Evolutionary conservation across 176 grass and related monocot genomes (phyloP).

Genomic region (Musa acuminata): DNA sequence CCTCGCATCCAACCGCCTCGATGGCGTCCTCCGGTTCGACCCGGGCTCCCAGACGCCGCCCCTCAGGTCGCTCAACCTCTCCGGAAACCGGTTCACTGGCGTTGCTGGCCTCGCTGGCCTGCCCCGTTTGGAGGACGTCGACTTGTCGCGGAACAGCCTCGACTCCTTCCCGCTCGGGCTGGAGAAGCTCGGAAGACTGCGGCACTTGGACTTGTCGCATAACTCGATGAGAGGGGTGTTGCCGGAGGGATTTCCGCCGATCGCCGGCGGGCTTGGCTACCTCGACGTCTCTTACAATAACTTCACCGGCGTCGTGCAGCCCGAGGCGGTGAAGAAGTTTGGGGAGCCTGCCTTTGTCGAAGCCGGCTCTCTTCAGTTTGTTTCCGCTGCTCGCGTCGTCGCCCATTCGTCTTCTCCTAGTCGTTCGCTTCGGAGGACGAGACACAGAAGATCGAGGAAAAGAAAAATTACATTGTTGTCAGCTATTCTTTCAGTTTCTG

Average conservation of each 20-base stretch:
- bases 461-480: not conserved
- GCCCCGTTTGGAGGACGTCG: constrained; percentile 17
- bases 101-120: constrained; percentile 17
- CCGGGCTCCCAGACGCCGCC: not conserved
- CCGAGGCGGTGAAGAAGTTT: constrained; percentile 26
- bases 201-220: constrained; percentile 32
- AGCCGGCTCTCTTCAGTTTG: constrained; percentile 32
- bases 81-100: constrained; percentile 44
- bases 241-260: constrained; percentile 45
- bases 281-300: constrained; percentile 60
- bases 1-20: constrained; percentile 39
- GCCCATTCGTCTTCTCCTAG: not conserved
- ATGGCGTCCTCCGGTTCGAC: constrained; percentile 33
- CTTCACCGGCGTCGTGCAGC: constrained; percentile 39
- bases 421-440: not conserved
- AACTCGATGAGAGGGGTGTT: constrained; percentile 44
- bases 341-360: constrained; percentile 34
- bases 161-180: constrained; percentile 24
- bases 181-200: constrained; percentile 1
- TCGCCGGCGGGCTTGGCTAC: constrained; percentile 22
- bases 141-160: constrained; percentile 38
- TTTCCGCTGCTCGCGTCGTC: not conserved
- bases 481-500: not conserved
- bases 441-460: not conserved
- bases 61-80: constrained; percentile 34